Evolutionary conservation across 2,329 filamentous ascomycete genomes (phyloP).

Genomic region (Cladosporium sp.): DNA sequence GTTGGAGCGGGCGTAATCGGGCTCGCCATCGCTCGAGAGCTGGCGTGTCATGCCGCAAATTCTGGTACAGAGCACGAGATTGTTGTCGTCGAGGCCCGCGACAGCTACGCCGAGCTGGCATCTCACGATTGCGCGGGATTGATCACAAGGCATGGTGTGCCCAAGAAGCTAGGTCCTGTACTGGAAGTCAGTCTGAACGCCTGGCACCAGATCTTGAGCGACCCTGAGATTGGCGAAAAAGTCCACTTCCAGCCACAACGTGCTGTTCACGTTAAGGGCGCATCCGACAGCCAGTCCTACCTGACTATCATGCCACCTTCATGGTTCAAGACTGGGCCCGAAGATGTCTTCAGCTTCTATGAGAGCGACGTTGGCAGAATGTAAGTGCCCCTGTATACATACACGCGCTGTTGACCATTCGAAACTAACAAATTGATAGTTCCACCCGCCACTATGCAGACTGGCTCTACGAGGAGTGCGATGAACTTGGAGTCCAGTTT

Average conservation of each 20-base stretch:
- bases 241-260: not conserved
- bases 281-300: not conserved
- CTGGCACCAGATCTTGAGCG: slow-evolving; percentile 15
- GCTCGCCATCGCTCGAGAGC: slow-evolving; percentile 23
- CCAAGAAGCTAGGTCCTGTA: slow-evolving; percentile 10
- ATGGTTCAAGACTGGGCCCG: slow-evolving; percentile 10
- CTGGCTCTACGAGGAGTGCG: slow-evolving; percentile 19
- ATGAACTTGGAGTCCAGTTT: slow-evolving; percentile 17
- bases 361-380: slow-evolving; percentile 15
- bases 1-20: slow-evolving; percentile 25
- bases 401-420: not conserved
- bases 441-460: slow-evolving; percentile 13
- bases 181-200: slow-evolving; percentile 7
- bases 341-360: not conserved
- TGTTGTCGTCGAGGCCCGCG: slow-evolving; percentile 23
- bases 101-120: slow-evolving; percentile 15
- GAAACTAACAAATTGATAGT: slow-evolving; percentile 9
- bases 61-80: slow-evolving; percentile 16
- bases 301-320: slow-evolving; percentile 7
- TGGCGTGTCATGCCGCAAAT: slow-evolving; percentile 15
- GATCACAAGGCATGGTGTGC: slow-evolving; percentile 14
- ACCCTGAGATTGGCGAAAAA: not conserved
- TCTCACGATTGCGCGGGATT: slow-evolving; percentile 20
- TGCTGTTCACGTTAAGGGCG: not conserved
- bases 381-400: slow-evolving; percentile 4